Percentiles rank a stretch among this genome's conserved stretches.
Evolutionary conservation across 1,284 basidiomycete genomes (phyloP).

Genomic region (Puccinia horiana): DNA sequence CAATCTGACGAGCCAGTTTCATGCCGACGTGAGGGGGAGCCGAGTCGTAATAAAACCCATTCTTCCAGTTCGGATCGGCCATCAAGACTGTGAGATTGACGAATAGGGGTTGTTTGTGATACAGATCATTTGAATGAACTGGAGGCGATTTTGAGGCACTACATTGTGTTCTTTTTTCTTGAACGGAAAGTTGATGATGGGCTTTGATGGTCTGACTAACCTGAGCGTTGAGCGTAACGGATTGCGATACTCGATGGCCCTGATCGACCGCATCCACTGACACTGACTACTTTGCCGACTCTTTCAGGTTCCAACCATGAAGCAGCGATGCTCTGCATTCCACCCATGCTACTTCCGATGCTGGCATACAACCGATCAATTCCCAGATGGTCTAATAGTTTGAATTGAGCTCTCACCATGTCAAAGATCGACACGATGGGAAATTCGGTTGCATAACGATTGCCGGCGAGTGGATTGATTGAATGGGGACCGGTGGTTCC

Average conservation of each 20-base stretch:
- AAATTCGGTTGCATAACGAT: conserved; percentile 84
- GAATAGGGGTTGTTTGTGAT: neutral
- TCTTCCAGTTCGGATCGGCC: conserved; percentile 99
- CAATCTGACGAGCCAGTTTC: conserved; percentile 98
- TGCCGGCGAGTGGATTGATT: conserved; percentile 67
- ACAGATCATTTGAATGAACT: neutral
- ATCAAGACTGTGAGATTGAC: conserved; percentile 73
- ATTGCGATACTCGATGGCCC: conserved; percentile 90
- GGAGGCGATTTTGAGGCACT: neutral
- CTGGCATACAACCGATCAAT: conserved; percentile 85
- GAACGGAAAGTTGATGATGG: neutral
- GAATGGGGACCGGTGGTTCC: conserved; percentile 92
- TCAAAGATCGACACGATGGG: conserved; percentile 91
- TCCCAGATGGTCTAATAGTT: conserved; percentile 78
- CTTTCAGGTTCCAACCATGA: conserved; percentile 88
- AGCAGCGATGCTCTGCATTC: conserved; percentile 94
- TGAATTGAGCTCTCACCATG: conserved; percentile 90
- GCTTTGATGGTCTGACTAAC: conserved; percentile 48
- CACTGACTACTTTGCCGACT: conserved; percentile 84
- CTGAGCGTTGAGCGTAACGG: conserved; percentile 84
- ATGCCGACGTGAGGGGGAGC: conserved; percentile 94
- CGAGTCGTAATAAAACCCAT: conserved; percentile 89
- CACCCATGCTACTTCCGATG: conserved; percentile 93
- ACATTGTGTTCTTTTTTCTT: neutral
- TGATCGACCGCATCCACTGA: conserved; percentile 88